Base-by-base conservation (phyloP, 2,329 filamentous ascomycete species). In the Claviceps africana region DNA sequence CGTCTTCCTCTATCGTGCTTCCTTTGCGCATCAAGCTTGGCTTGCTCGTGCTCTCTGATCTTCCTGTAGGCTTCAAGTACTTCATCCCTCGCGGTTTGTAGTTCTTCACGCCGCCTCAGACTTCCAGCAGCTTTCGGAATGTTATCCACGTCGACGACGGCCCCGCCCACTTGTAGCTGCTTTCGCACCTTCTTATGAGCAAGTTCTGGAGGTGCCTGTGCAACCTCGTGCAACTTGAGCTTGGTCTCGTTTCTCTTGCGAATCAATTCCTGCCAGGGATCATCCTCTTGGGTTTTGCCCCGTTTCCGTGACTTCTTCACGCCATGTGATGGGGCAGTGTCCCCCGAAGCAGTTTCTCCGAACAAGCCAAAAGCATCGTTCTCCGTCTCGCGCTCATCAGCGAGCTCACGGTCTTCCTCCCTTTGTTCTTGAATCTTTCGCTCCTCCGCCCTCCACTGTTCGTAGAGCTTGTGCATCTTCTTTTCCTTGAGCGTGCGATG, bases 401-500 rank as follows among this genome's bases (percentile, higher is more conserved):
- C 81, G 42, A 78, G 70, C 60, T 85, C 81, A 48, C 79, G 68
- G 54, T 83, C 79, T 49, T 86, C 83, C 46, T 84, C 81, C 51
- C 77, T 78, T 59, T 79, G 73, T 49, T 83, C 82, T 57, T 80
- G 72, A 43, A 81, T 71, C 62, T 79, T 81, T 50, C 71, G 72
- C 22, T 86, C 84, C 60, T 84, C 78, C 58, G 82, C 82, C 51
- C 77, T 73, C 77, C 86, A 89, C 59, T 91, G 86, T 45, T 85
- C 83, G 64, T 90, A 88, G 57, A 88, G 76, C 62, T 86, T 86
- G 60, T 83, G 82, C 73, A 96, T 83, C 58, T 85, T 83, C 64
- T 82, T 85, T 70, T 96, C 90, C 62, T 90, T 93, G 65, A 83
- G 85, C 6, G 90, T 96, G 50, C 80, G 76, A 56, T 79, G 77